Evolutionary conservation across 2,329 filamentous ascomycete genomes (phyloP), one percentile per base, ranked within the genome.

Genomic region (Trichoderma citrinoviride): DNA sequence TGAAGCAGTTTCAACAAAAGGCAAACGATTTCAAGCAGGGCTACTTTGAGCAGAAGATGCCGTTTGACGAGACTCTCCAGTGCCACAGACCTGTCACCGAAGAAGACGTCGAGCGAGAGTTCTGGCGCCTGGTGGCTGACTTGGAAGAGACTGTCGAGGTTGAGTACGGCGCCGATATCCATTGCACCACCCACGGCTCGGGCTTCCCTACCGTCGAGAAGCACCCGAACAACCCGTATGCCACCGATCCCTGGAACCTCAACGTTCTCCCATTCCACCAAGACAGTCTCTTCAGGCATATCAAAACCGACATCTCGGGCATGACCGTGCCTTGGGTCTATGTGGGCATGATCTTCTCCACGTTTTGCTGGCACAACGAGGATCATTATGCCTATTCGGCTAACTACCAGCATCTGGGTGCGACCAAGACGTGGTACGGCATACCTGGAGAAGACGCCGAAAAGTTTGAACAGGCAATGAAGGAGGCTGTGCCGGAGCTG

Each of bases 291-390:
- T 99, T 99, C 80, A 87, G 94, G 55, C 92, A 99, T 71, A 98
- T 99, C 81, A 98, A 98, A 76, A 92, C 94, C 0, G 95, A 99
- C 73, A 96, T 99, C 61, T 98, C 95, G 2, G 95, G 95, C 43
- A 99, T 99, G 95, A 99, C 95, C 0, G 94, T 99, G 7, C 95
- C 95, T 0, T 99, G 95, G 95, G 87, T 99, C 3, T 99, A 99
- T 74, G 95, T 99, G 4, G 95, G 95, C 67, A 99, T 99, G 95
- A 96, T 96, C 44, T 99, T 99, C 75, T 99, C 95, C 0, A 98
- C 95, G 0, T 99, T 99, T 74, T 99, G 95, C 77, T 99, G 95
- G 95, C 95, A 99, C 76, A 97, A 97, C 68, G 95, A 99, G 73
- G 95, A 99, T 73, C 95, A 99, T 74, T 97, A 97, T 74, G 90